Conservation (phyloP, 495 filamentous ascomycete genomes). For the Xylaria flabelliformis region DNA sequence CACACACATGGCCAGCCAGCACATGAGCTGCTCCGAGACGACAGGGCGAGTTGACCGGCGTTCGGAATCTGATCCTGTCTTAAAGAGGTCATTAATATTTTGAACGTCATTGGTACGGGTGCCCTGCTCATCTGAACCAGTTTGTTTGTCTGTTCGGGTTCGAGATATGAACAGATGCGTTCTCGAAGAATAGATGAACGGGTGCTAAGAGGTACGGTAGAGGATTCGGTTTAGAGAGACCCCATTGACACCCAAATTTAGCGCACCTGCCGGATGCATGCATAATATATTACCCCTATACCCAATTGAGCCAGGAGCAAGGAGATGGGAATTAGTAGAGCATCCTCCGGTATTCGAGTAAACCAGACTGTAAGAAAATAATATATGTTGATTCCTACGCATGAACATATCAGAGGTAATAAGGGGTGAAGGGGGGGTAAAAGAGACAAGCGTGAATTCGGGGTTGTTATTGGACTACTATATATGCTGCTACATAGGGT, state of each 20-base stretch:
- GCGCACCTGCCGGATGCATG: conserved; percentile 23
- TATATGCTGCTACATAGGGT: not conserved
- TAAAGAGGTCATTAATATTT: not conserved
- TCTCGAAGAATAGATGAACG: conserved; percentile 21
- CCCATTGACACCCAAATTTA: conserved; percentile 22
- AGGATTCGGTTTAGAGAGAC: not conserved
- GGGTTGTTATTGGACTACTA: not conserved
- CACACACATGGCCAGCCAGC: conserved; percentile 16
- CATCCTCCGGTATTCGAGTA: conserved; percentile 14
- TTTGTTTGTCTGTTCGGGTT: not conserved
- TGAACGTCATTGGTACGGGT: conserved; percentile 9
- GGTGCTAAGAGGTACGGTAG: not conserved
- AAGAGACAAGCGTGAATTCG: not conserved
- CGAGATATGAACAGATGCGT: not conserved
- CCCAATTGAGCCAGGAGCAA: conserved; percentile 24
- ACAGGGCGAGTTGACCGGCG: not conserved
- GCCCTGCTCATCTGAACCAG: not conserved
- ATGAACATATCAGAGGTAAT: not conserved
- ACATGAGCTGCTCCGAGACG: conserved; percentile 3
- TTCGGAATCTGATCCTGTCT: conserved; percentile 1
- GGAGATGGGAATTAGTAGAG: conserved; percentile 11
- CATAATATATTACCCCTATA: conserved; percentile 17
- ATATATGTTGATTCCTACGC: not conserved
- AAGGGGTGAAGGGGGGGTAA: not conserved
- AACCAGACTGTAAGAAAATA: not conserved